Base-by-base conservation (phyloP, 352 stramenopile species). In the Globisporangium echinulatum region DNA sequence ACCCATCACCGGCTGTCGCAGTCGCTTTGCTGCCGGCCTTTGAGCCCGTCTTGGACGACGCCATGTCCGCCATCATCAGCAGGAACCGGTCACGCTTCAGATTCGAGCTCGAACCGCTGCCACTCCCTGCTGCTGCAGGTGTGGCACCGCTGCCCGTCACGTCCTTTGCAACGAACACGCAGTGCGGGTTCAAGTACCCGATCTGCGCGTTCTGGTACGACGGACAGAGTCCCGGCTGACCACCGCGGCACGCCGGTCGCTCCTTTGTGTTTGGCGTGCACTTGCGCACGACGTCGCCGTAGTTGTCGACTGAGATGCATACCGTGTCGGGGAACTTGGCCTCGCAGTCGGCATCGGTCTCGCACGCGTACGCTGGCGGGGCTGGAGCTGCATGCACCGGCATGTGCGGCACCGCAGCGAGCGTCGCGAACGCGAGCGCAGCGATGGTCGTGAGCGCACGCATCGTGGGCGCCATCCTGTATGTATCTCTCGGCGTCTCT, bases 181-280 rank as follows among this genome's bases (percentile, higher is more conserved):
- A 94, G 66, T 94, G 85, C 19, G 83, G 75, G 58, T 94, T 92
- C 13, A 94, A 51, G 68, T 88, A 92, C 43, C 80, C 72, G 40
- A 79, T 66, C 53, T 90, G 79, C 10, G 71, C 61, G 52, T 71
- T 83, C 66, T 94, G 85, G 46, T 50, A 50, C 46, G 46, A 50
- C 46, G 46, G 46, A 50, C 46, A 39, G 75, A 57, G 36, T 8
- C 85, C 85, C 2, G 82, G 78, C 57, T 84, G 72, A 5, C 71
- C 77, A 15, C 83, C 82, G 19, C 77, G 81, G 56, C 85, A 94
- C n/a, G 83, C 85, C 0, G 82, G 82, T 4, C 82, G 82, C 56
- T 76, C 74, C 54, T 79, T 66, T 14, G 84, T 88, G 71, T 94
- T 90, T 50, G 85, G 85, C 25, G 85, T 94, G 69, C 85, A 94